A percentile compares a stretch with the other conserved stretches of the same genome.
phyloP scores from a whole-genome alignment of 208 protist species.

The Acanthamoeba sp. region DNA sequence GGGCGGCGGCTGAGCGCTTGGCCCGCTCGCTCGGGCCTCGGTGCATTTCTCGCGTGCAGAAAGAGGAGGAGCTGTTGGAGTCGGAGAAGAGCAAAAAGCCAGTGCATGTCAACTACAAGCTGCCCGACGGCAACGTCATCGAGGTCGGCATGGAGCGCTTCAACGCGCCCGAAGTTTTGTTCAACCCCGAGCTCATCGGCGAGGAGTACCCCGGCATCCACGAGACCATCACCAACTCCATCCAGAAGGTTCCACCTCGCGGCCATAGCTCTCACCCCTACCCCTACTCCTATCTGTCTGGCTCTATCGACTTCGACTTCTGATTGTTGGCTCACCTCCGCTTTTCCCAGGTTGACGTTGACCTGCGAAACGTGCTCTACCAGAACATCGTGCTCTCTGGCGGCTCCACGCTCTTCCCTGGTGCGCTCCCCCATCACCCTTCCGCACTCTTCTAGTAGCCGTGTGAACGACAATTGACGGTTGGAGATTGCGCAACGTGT shows the following conservation, averaged over 20 bases:
- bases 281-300: constrained; percentile 1
- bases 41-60: background rate
- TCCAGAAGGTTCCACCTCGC: constrained; percentile 85
- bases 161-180: constrained; percentile 91
- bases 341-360: constrained; percentile 91
- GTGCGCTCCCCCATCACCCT: constrained; percentile 77
- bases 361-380: constrained; percentile 95
- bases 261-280: background rate
- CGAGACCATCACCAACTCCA: constrained; percentile 85
- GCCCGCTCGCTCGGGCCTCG: no score
- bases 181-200: constrained; percentile 90
- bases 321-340: constrained; percentile 56
- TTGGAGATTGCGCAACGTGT: no score
- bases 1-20: background rate
- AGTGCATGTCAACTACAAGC: constrained; percentile 90
- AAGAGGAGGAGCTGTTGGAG: constrained; percentile 75
- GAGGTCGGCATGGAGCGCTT: constrained; percentile 75
- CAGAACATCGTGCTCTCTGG: constrained; percentile 96
- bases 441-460: background rate
- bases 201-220: constrained; percentile 91
- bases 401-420: constrained; percentile 97
- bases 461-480: no score
- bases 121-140: constrained; percentile 93
- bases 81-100: constrained; percentile 80
- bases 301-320: constrained; percentile 70